Conservation (phyloP, 1,284 basidiomycete genomes). For the Pterulicium gracile region DNA sequence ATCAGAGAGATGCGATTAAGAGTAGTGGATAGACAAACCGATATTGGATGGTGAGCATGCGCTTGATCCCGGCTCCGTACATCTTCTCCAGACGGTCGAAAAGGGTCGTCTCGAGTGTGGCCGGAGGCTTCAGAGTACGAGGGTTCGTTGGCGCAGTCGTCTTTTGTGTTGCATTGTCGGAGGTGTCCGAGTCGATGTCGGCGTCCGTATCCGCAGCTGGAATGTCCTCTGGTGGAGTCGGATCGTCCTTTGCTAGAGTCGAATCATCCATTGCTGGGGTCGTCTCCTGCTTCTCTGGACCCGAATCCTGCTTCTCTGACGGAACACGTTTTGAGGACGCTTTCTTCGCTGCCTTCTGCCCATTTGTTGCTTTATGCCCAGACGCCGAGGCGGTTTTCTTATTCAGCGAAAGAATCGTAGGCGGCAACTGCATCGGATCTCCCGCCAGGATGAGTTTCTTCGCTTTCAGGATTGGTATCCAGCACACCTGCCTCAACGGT, state of each 20-base stretch:
- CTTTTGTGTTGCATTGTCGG: conserved; percentile 9
- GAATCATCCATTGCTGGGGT: conserved; percentile 3
- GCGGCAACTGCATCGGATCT: conserved; percentile 87
- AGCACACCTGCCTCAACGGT: conserved; percentile 63
- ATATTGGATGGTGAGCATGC: conserved; percentile 82
- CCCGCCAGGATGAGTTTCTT: conserved; percentile 85
- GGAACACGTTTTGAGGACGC: conserved; percentile 7
- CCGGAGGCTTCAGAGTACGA: conserved; percentile 46
- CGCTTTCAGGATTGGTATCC: conserved; percentile 89
- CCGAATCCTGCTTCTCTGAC: conserved; percentile 13
- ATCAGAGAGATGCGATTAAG: conserved; percentile 1
- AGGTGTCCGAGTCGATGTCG: conserved; percentile 1
- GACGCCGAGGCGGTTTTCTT: conserved; percentile 14
- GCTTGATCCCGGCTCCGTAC: conserved; percentile 78
- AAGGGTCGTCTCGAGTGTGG: conserved; percentile 78
- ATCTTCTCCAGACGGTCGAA: conserved; percentile 86
- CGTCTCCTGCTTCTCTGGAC: conserved; percentile 8
- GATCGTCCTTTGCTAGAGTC: conserved; percentile 6
- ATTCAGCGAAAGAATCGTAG: conserved; percentile 72
- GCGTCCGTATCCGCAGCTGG: not conserved
- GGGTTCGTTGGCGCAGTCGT: conserved; percentile 14
- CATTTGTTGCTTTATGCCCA: too few species aligned
- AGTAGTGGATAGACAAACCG: conserved; percentile 35
- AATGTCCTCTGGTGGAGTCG: conserved; percentile 3
- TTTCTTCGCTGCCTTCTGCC: conserved; percentile 16